Evolutionary conservation across 2,329 filamentous ascomycete species (phyloP), one percentile per base, ranked within the genome.

Genomic region (Bisporella sp.): DNA sequence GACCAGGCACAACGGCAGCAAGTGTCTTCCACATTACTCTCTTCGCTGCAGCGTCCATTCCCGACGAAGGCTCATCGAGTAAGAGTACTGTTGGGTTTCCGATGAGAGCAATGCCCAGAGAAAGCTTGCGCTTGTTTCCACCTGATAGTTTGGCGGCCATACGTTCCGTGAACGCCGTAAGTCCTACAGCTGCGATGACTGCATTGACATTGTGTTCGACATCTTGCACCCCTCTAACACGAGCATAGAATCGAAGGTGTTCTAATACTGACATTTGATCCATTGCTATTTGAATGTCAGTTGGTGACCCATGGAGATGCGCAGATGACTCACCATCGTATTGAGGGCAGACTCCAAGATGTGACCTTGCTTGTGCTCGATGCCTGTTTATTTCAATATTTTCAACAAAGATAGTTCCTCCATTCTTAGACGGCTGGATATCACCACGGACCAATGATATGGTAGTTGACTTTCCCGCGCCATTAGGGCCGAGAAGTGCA

Each of bases 41-140:
- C 68, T 96, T 96, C 0, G 89, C 85, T 0, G 89, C 89, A 0
- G 91, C 90, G 60, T 97, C 92, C 72, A 96, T 87, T 0, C 91
- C 90, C 0, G 85, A 90, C 0, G 81, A 87, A 0, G 92, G 92
- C 64, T 96, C 92, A 62, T 97, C 92, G 2, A 96, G 82, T 0
- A 96, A 75, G 1, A 97, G 73, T 0, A 96, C 90, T 0, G 84
- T 81, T 0, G 91, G 91, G 60, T 96, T 95, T 4, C 91, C 92
- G 78, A 96, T 95, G 1, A 97, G 72, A 0, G 92, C 91, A 49
- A 96, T 95, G 3, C 87, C 91, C 0, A 96, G 77, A 13, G 82
- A 89, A 1, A 97, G 73, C 68, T 96, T 97, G n/a, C 91, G 78
- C 71, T 95, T 95, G 71, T 96, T 96, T 31, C 92, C 92, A 6